Conservation (phyloP, 331 rosid species). For the Acacia pycnantha region DNA sequence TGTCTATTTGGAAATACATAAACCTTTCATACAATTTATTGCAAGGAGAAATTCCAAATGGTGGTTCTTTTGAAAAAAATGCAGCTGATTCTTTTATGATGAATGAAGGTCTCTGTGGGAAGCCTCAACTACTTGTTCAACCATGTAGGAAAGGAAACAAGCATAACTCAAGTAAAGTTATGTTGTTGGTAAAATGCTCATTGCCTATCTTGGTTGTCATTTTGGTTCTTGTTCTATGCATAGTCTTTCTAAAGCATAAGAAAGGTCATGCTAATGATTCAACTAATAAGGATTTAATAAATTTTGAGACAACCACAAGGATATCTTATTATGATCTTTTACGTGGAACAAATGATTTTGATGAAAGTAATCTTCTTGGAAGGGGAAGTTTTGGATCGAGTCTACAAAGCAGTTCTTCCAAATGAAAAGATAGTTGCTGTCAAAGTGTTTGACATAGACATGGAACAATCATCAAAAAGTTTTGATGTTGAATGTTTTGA, state of each 20-base stretch:
- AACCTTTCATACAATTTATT: background rate
- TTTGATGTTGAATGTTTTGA: slow-evolving; percentile 6
- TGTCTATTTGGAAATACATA: background rate
- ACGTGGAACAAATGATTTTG: background rate
- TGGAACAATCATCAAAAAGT: background rate
- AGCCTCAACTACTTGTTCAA: background rate
- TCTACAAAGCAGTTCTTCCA: slow-evolving; percentile 19
- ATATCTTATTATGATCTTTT: background rate
- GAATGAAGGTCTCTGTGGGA: background rate
- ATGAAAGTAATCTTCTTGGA: background rate
- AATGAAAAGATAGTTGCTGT: slow-evolving; percentile 11
- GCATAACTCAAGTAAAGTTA: background rate
- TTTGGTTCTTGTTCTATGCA: background rate
- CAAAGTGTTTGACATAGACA: background rate
- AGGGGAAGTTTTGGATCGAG: background rate
- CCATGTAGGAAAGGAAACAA: background rate
- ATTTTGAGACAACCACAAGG: background rate
- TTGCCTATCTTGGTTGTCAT: background rate
- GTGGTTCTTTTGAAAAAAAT: background rate
- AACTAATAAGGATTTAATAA: background rate
- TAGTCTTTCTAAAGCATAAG: background rate
- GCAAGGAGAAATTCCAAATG: background rate
- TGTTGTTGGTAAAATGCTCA: background rate
- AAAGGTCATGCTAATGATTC: background rate
- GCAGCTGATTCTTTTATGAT: background rate